Base-by-base conservation (phyloP, 2,329 filamentous ascomycete genomes). In the Cercospora zeina region DNA sequence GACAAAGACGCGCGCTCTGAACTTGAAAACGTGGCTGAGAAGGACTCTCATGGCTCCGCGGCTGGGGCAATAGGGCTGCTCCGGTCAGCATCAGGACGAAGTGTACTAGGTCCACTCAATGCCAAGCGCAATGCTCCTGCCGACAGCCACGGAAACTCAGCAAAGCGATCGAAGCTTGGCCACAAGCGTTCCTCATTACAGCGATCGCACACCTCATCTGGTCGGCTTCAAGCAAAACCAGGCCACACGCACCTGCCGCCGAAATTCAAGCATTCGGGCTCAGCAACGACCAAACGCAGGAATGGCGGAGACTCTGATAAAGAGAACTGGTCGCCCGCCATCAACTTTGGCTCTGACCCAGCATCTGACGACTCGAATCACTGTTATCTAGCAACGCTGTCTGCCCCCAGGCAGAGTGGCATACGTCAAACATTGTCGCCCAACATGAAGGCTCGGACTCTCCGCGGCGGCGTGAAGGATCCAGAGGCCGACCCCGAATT, bases 301-400 rank as follows among this genome's bases (percentile, higher is more conserved):
- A 80, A 69, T 73, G 85, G 85, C 77, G 74, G 86, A 54, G 93
- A 96, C 71, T 96, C 91, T 1, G 93, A 97, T 75, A 97, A 97
- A 78, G 93, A 97, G 78, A 97, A 97, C 73, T 96, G 91, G 85
- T 84, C 85, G 80, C 71, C 87, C 81, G 1, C 81, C 80, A 65
- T 80, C 27, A 59, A 59, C 4, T 14, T 64, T 1, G 39, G 39
- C n/a, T 51, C 47, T 19, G 53, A 50, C 31, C 54, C 30, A 19
- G 57, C 39, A 19, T 54, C 47, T 13, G 37, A 54, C 47, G 62
- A 33, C 21, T 49, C 37, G 16, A 45, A 47, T 21, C 39, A 53
- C 16, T 16, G 10, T 9, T 27, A 13, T 19, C 19, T 5, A 14
- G 45, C 19, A 31, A 27, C 45, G 11, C 19, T 33, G 33, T n/a